Percentiles rank a stretch among this genome's conserved stretches.
phyloP scores from a whole-genome alignment of 257 asterid species.

The Solanum lignicaule region DNA sequence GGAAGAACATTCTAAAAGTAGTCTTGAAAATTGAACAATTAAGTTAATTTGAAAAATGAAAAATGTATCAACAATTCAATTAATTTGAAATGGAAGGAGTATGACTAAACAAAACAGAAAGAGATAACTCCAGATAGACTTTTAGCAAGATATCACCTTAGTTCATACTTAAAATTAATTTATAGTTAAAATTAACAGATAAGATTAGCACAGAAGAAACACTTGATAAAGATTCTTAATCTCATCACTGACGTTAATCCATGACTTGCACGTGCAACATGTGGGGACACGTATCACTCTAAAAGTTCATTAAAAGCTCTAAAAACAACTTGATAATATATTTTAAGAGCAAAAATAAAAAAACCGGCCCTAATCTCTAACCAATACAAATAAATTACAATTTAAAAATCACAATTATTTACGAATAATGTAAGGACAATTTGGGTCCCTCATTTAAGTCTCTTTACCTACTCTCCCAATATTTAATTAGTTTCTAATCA shows the following conservation, averaged over 20 bases:
- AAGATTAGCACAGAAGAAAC: slow-evolving; percentile 19
- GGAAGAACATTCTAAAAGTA: too few relatives aligned
- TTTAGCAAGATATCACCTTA: not conserved
- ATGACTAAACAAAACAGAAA: not conserved
- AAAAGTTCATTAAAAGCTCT: not conserved
- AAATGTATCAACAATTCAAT: too few relatives aligned
- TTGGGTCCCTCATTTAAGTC: slow-evolving; percentile 1
- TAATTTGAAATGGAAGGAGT: too few relatives aligned
- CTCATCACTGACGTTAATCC: slow-evolving; percentile 22
- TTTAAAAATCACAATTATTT: not conserved
- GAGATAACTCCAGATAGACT: not conserved
- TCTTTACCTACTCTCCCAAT: slow-evolving; percentile 8
- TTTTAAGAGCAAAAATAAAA: not conserved
- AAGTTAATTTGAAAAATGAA: too few relatives aligned
- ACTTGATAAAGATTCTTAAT: not conserved
- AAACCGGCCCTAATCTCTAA: not conserved
- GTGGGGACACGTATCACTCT: slow-evolving; percentile 3
- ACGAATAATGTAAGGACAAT: not conserved
- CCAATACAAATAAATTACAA: not conserved
- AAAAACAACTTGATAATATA: not conserved
- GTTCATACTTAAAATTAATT: not conserved
- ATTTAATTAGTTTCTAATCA: not conserved
- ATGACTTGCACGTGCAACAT: slow-evolving; percentile 34
- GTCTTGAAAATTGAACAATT: too few relatives aligned
- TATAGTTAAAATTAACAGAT: slow-evolving; percentile 12